Evolutionary conservation across 2,329 filamentous ascomycete genomes (phyloP), one percentile per base, ranked within the genome.

Genomic region (Drechslerella stenobrocha): DNA sequence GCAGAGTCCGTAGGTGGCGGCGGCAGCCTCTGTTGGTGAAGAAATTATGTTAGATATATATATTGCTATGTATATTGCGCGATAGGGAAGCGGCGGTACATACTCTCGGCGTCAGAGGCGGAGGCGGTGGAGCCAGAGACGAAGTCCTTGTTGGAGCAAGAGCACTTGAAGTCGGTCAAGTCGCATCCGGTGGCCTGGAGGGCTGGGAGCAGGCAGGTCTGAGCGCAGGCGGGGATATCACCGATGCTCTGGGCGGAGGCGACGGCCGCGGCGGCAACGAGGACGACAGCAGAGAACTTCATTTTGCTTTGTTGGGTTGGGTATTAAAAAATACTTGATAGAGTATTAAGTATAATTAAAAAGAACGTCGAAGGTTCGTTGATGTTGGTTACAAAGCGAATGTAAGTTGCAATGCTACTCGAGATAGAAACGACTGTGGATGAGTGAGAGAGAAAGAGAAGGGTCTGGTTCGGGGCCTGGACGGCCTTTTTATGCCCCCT

Each of bases 271-370:
- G 70, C 13, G 57, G 65, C 53, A 59, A 61, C 59, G 55, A 72
- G 26, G 56, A 58, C 60, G 52, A 70, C 37, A 57, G 64, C 51
- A 52, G 65, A 70, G 67, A 70, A 58, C 61, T 73, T 73, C 72
- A 72, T 73, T 71, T 66, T 70, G 61, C 55, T 35, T 70, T 52
- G 58, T 59, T 37, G 30, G 50, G 32, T n/a, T n/a, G 13, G 37
- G 37, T 42, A 46, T 42, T 42, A 42, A 42, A 46, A 56, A 51
- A 42, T 32, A 37, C 32, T 20, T 32, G 23, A 22, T 13, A 37
- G 13, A 37, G 13, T 47, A 52, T 67, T 60, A 48, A 23, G 47
- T 44, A 55, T 67, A 51, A 55, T 40, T 42, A 60, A 51, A 32
- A 53, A 67, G 63, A 67, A 56, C 58, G 63, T 67, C 47, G 44